Percentiles rank a stretch among this genome's conserved stretches.
Evolutionary conservation across 78 protist genomes (phyloP).

Genomic region (Bigelowiella natans): DNA sequence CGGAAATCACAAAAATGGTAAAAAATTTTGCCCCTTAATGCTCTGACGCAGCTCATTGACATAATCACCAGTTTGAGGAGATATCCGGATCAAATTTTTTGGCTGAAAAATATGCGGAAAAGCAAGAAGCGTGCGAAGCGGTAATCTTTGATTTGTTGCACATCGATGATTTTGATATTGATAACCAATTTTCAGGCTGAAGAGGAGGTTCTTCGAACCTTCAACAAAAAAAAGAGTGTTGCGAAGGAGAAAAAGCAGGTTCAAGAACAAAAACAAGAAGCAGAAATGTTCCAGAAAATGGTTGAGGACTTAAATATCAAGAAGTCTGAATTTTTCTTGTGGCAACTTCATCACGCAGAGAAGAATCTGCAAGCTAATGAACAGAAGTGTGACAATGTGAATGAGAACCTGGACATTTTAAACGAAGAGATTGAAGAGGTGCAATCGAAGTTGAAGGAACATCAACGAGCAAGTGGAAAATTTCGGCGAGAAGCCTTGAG

Average conservation of each 20-base stretch:
- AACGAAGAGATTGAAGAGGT: not conserved
- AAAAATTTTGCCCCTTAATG: no score
- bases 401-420: not conserved
- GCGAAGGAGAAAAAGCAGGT: constrained; percentile 40
- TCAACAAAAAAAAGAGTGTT: constrained; percentile 39
- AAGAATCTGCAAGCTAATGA: constrained; percentile 56
- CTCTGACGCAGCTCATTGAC: no score
- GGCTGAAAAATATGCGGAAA: constrained; percentile 12
- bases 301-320: not conserved
- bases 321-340: not conserved
- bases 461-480: not conserved
- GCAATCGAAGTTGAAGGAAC: constrained; percentile 13
- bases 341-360: not conserved
- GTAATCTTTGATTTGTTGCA: no score
- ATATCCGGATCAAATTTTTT: constrained; percentile 42
- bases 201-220: constrained; percentile 18
- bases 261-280: constrained; percentile 67
- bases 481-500: not conserved
- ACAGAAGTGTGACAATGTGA: constrained; percentile 39
- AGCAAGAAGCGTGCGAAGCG: not conserved
- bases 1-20: constrained; percentile 59
- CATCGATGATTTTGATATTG: no score
- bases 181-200: constrained; percentile 20
- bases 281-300: constrained; percentile 41
- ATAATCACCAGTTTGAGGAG: constrained; percentile 64